These are phyloP conservation scores for Marasmius tenuissimus DNA, from an alignment of 1,284 basidiomycete species.

Conservation along the genomic window DNA sequence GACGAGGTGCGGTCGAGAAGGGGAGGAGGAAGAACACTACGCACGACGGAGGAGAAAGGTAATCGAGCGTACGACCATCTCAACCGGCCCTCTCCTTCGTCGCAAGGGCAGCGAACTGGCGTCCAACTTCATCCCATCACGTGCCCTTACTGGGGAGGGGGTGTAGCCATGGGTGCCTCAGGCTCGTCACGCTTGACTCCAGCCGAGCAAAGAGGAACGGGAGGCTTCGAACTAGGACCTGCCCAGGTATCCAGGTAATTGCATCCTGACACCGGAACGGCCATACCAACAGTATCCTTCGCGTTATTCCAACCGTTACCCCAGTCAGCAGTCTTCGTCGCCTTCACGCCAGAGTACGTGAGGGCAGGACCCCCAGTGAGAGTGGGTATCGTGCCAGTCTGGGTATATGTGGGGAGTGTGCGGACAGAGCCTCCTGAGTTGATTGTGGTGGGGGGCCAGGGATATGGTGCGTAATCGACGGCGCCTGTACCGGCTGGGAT, in stretches of 20 bases:
- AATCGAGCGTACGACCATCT: no score
- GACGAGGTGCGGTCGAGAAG: no score
- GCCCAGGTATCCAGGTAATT: background rate
- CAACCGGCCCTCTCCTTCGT: no score
- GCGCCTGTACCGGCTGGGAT: slow-evolving; percentile 63
- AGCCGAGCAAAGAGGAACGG: background rate
- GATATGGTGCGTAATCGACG: slow-evolving; percentile 41
- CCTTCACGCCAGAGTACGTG: background rate
- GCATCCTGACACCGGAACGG: background rate
- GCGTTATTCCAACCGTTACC: background rate
- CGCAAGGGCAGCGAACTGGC: no score
- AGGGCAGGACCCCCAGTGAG: background rate
- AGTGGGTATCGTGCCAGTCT: slow-evolving; percentile 44
- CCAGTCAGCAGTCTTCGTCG: background rate
- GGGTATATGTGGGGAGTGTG: slow-evolving; percentile 61
- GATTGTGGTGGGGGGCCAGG: slow-evolving; percentile 65
- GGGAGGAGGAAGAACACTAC: no score
- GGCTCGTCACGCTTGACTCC: no score
- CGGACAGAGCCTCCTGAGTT: slow-evolving; percentile 47
- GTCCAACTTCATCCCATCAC: no score
- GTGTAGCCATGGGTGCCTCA: no score
- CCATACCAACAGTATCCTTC: background rate
- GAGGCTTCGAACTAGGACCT: background rate
- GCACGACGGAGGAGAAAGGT: no score
- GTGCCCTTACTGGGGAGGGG: no score